These are phyloP conservation scores for Penicillium psychrofluorescens DNA, from an alignment of 495 filamentous ascomycete species.

Conservation along the genomic window DNA sequence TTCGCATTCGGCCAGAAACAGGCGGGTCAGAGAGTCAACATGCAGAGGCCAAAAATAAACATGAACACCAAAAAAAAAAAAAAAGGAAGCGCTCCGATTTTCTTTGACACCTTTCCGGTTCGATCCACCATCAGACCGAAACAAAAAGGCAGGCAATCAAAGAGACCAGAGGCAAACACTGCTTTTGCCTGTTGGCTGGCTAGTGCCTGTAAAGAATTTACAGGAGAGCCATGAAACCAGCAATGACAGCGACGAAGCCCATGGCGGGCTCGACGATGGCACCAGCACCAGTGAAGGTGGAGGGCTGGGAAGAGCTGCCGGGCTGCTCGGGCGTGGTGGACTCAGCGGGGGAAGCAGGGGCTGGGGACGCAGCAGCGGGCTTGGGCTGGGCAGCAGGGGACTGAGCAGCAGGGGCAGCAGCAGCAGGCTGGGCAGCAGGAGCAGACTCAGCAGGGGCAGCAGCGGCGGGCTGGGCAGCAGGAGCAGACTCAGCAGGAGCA, in stretches of 20 bases:
- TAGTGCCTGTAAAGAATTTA: constrained; percentile 14
- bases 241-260: constrained; percentile 30
- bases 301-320: not conserved
- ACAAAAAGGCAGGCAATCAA: too few relatives aligned
- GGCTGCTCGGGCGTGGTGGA: not conserved
- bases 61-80: too few relatives aligned
- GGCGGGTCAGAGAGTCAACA: too few relatives aligned
- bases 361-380: constrained; percentile 5
- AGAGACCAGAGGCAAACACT: too few relatives aligned
- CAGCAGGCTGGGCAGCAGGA: constrained; percentile 2
- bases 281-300: constrained; percentile 27
- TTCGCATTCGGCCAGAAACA: too few relatives aligned
- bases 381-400: too few relatives aligned
- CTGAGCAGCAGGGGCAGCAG: constrained; percentile 1
- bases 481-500: constrained; percentile 3
- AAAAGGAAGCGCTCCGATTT: too few relatives aligned
- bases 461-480: constrained; percentile 3
- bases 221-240: constrained; percentile 33
- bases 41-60: too few relatives aligned
- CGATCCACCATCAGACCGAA: too few relatives aligned
- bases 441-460: not conserved
- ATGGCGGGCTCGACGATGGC: constrained; percentile 26
- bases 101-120: too few relatives aligned
- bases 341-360: constrained; percentile 1
- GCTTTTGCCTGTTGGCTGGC: too few relatives aligned